Percentiles rank a stretch among this genome's conserved stretches.
Evolutionary conservation across 352 stramenopile species (phyloP).

Genomic region (Phytophthora tubulina): DNA sequence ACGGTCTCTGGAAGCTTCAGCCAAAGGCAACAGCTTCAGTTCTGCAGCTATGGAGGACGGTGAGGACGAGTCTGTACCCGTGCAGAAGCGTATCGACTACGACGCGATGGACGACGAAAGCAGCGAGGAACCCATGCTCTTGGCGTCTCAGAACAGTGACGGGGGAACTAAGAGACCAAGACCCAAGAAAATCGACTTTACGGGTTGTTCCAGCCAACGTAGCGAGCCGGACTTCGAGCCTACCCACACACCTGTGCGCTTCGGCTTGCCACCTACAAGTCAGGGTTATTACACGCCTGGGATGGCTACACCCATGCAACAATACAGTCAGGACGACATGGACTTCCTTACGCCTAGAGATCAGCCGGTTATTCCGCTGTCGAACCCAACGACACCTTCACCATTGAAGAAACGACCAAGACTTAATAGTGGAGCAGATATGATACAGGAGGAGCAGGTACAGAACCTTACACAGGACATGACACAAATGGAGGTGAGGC

Average conservation of each 20-base stretch:
- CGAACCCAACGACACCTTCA: slow-evolving; percentile 83
- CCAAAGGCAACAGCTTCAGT: slow-evolving; percentile 36
- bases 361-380: slow-evolving; percentile 85
- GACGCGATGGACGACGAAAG: slow-evolving; percentile 68
- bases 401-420: slow-evolving; percentile 83
- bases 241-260: slow-evolving; percentile 37
- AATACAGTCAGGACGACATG: slow-evolving; percentile 86
- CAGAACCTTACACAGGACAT: slow-evolving; percentile 81
- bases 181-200: slow-evolving; percentile 86
- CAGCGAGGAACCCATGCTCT: slow-evolving; percentile 47
- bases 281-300: slow-evolving; percentile 44
- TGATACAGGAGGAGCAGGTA: slow-evolving; percentile 69
- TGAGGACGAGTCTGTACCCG: slow-evolving; percentile 53
- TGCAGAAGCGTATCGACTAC: slow-evolving; percentile 84
- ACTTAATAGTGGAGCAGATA: slow-evolving; percentile 43
- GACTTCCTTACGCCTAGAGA: slow-evolving; percentile 88
- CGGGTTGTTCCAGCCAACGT: slow-evolving; percentile 64
- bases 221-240: slow-evolving; percentile 81
- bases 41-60: slow-evolving; percentile 21
- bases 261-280: slow-evolving; percentile 42
- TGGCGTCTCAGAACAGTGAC: slow-evolving; percentile 58
- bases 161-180: slow-evolving; percentile 25
- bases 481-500: slow-evolving; percentile 77
- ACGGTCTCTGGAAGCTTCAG: slow-evolving; percentile 44
- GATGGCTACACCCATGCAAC: slow-evolving; percentile 60